Evolutionary conservation across 176 grass and related monocot genomes (phyloP), one percentile per base, ranked within the genome.

Genomic region (Guadua angustifolia): DNA sequence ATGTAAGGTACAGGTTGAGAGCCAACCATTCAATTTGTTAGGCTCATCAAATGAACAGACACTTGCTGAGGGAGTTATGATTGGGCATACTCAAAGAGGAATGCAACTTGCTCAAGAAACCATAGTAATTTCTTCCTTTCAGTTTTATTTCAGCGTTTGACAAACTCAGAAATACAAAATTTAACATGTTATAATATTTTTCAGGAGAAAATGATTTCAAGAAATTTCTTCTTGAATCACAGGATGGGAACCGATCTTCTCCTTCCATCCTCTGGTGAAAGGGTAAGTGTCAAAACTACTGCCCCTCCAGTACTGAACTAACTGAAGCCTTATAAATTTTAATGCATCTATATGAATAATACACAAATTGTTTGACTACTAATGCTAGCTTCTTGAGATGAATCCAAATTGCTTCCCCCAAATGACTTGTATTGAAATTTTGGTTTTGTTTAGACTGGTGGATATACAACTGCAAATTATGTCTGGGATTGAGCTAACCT

Each of bases 81-180:
- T 95, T 90, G 95, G 91, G 66, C 57, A 98, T 79, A 95, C 96
- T 46, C 83, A 74, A 80, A 93, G 83, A 88, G 96, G 96, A 82
- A 95, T 98, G 93, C 93, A 98, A 88, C 73, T 98, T 92, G 96
- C 96, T 92, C 96, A 92, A 90, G 92, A 90, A 84, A 86, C 69
- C 81, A 59, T 95, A 73, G 96, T 95, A 95, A 79, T 87, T 82
- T 18, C 60, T 82, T 86, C 19, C n/a, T 78, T 86, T 78, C 12
- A 51, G 40, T 70, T 94, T 88, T 76, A 7, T 69, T 24, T 39
- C 47, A 55, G 75, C 66, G 33, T 43, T 72, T 63, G 18, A 58
- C 56, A 62, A 67, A 18, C 38, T 77, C n/a, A n/a, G 72, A 38
- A 80, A 71, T 73, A 79, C 74, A 43, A 84, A 79, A 56, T 44